A percentile compares a stretch with the other conserved stretches of the same genome.
Evolutionary conservation across 768 basidiomycete species (phyloP).

Genomic region (Macrolepiota albuminosa): DNA sequence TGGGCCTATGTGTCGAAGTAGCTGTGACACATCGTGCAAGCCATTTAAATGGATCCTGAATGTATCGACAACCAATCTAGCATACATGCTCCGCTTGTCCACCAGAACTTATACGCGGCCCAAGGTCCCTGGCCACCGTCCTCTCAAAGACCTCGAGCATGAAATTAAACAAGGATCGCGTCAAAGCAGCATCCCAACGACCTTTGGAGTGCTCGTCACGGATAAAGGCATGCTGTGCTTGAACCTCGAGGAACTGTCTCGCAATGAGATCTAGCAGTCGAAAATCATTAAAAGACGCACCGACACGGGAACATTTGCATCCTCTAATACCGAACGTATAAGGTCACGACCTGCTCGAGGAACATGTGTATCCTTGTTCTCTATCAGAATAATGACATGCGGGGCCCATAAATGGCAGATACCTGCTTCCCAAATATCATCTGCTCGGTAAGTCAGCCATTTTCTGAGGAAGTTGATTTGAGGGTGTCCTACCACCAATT

Average conservation of each 20-base stretch:
- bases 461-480: neutral
- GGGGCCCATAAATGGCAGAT: constrained; percentile 7
- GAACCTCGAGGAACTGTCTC: constrained; percentile 84
- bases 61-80: constrained; percentile 21
- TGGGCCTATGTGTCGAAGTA: too few species aligned
- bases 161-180: constrained; percentile 70
- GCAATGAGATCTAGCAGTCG: neutral
- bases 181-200: constrained; percentile 93
- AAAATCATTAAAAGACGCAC: constrained; percentile 36
- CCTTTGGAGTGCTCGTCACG: constrained; percentile 91
- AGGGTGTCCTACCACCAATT: constrained; percentile 63
- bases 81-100: constrained; percentile 77
- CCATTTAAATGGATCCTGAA: neutral
- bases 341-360: constrained; percentile 82
- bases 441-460: constrained; percentile 26
- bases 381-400: neutral
- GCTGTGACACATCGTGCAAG: neutral
- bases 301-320: constrained; percentile 65
- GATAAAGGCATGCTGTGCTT: constrained; percentile 96
- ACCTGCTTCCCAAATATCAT: constrained; percentile 97
- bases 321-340: constrained; percentile 79
- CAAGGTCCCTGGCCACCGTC: constrained; percentile 81
- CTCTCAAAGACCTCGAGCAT: constrained; percentile 95
- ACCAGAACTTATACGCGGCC: constrained; percentile 47
- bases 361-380: constrained; percentile 81